Base-by-base conservation (phyloP, 306 rosid genomes). In the Luffa aegyptiaca region DNA sequence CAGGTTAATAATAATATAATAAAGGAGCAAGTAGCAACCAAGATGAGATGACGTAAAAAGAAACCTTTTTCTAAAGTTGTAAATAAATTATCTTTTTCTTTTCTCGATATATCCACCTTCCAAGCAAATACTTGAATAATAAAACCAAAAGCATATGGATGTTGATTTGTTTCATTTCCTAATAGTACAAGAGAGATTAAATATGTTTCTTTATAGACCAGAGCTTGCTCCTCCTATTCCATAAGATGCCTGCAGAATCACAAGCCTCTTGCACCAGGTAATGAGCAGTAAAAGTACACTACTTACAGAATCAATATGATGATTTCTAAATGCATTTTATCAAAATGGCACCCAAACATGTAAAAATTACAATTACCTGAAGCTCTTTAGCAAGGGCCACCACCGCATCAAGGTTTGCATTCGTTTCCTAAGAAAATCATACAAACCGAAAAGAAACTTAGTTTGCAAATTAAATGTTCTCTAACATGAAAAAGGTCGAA, bases 321-420 rank as follows among this genome's bases (percentile, higher is more conserved):
- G 13, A 35, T 16, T 3, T 51, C 36, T 8, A 36, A 12, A 52
- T 16, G 6, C 48, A 75, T 53, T 53, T 46, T 31, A 48, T 13
- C 9, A 14, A 72, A 46, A 31, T 3, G 41, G 11, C 5, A 46
- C 36, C 36, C 59, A 3, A 51, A 74, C 37, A 9, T 55, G 21
- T 76, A 35, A 44, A 10, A 44, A 44, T 16, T 16, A 37, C 16
- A 79, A 74, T 62, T 87, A 92, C 97, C 98, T 94, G 98, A 80
- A 91, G 98, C 83, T 94, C 90, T 76, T 85, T 86, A 62, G 98
- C 97, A 83, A 92, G 93, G 75, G 94, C 96, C 73, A 86, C 98
- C 51, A 94, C 92, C 81, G 87, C 98, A 87, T 94, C 98, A 89
- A 94, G 89, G 89, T 92, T 94, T 75, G 90, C 82, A 82, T 94